Evolutionary conservation across 306 rosid species (phyloP).

Genomic region (Cicer bijugum): DNA sequence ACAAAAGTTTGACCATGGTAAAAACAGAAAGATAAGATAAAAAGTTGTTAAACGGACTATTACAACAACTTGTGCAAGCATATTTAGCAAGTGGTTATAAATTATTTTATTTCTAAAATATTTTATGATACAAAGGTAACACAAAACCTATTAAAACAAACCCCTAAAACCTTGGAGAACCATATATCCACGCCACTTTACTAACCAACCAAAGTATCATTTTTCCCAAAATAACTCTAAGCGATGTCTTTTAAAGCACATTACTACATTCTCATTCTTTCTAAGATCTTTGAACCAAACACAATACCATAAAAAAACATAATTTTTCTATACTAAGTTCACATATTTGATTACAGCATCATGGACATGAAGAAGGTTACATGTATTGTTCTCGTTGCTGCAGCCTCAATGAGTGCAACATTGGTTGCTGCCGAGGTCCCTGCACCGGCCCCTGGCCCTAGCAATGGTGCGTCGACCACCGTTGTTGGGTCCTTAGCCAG

Average conservation of each 20-base stretch:
- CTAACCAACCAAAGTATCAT: conserved; percentile 19
- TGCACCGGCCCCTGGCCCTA: conserved; percentile 49
- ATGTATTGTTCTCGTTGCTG: conserved; percentile 48
- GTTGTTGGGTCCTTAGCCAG: conserved; percentile 60
- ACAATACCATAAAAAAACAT: background rate
- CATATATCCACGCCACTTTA: conserved; percentile 14
- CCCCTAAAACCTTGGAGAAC: conserved; percentile 46
- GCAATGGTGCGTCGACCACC: conserved; percentile 47
- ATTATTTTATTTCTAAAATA: conserved; percentile 18
- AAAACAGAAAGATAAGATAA: too few relatives aligned
- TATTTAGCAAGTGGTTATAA: background rate
- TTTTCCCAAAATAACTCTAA: conserved; percentile 35
- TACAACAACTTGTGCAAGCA: background rate
- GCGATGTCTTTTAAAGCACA: conserved; percentile 21
- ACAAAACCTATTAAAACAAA: background rate
- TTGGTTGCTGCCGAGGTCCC: conserved; percentile 43
- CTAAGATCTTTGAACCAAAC: conserved; percentile 23
- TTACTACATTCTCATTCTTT: background rate
- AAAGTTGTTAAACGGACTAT: too few relatives aligned
- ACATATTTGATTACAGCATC: background rate
- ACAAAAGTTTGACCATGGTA: too few relatives aligned
- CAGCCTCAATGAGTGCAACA: conserved; percentile 50
- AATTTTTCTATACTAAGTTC: background rate
- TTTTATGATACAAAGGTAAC: background rate
- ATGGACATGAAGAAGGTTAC: conserved; percentile 58